Conservation (phyloP, 1,139 yeast species). For the Lizanozyma gosingica region DNA sequence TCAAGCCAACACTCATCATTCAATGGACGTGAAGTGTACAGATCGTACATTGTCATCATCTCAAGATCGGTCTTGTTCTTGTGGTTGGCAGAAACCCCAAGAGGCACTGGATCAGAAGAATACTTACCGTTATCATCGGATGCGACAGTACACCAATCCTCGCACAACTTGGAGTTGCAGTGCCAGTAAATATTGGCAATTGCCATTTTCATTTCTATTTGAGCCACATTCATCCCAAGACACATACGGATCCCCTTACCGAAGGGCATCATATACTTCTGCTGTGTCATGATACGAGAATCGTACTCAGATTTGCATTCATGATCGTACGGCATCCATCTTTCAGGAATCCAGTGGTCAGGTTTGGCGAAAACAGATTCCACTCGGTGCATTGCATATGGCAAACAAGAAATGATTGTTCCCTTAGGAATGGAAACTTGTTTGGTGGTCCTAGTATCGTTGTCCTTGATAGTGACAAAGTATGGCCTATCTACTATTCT, state of each 20-base stretch:
- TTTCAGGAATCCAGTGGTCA: slow-evolving; percentile 44
- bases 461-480: slow-evolving; percentile 8
- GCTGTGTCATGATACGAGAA: slow-evolving; percentile 35
- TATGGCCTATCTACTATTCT: slow-evolving; percentile 33
- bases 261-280: slow-evolving; percentile 54
- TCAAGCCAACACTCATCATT: slow-evolving; percentile 45
- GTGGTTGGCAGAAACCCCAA: slow-evolving; percentile 17
- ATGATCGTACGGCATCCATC: slow-evolving; percentile 43
- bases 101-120: slow-evolving; percentile 9
- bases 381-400: slow-evolving; percentile 55
- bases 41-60: slow-evolving; percentile 43
- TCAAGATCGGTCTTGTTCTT: slow-evolving; percentile 26
- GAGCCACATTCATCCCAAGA: slow-evolving; percentile 60
- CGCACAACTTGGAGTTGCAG: slow-evolving; percentile 26
- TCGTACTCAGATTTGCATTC: slow-evolving; percentile 27
- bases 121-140: slow-evolving; percentile 5
- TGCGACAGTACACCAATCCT: slow-evolving; percentile 35
- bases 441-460: not conserved
- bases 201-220: slow-evolving; percentile 56
- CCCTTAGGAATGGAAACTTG: slow-evolving; percentile 38
- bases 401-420: slow-evolving; percentile 54
- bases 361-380: slow-evolving; percentile 42
- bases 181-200: slow-evolving; percentile 47
- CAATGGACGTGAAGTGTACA: slow-evolving; percentile 43
- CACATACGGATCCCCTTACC: slow-evolving; percentile 76